These are phyloP conservation scores for Apiotrichum veenhuisii DNA, from an alignment of 1,284 basidiomycete species.

Conservation along the genomic window DNA sequence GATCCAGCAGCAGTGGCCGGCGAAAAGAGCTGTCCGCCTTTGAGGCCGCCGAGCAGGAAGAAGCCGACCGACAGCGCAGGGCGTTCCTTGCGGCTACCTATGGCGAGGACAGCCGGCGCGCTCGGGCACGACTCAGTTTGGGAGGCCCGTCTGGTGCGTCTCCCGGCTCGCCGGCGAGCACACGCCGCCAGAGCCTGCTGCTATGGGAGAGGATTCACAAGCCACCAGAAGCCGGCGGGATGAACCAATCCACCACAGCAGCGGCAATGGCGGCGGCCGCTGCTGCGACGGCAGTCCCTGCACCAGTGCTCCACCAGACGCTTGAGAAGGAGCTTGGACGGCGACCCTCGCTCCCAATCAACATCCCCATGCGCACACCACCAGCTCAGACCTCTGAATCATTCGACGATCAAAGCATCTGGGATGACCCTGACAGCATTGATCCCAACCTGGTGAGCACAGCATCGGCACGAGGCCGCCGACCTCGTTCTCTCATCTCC, in stretches of 20 bases:
- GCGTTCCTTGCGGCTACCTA: slow-evolving; percentile 47
- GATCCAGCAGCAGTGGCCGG: neutral
- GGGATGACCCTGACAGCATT: slow-evolving; percentile 18
- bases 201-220: slow-evolving; percentile 39
- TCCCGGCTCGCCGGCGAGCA: slow-evolving; percentile 21
- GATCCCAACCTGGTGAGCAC: slow-evolving; percentile 3
- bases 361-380: slow-evolving; percentile 13
- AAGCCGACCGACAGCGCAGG: slow-evolving; percentile 45
- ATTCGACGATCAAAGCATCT: slow-evolving; percentile 17
- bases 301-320: neutral
- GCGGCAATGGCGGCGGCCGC: neutral
- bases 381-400: neutral
- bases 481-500: neutral
- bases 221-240: neutral
- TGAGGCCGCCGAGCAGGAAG: slow-evolving; percentile 40
- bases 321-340: slow-evolving; percentile 4
- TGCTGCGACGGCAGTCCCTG: neutral
- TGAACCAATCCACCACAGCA: neutral
- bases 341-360: slow-evolving; percentile 16
- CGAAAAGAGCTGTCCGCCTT: slow-evolving; percentile 23
- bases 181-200: slow-evolving; percentile 37
- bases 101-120: slow-evolving; percentile 38
- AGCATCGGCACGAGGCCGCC: neutral
- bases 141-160: slow-evolving; percentile 26
- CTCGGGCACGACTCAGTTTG: slow-evolving; percentile 40